Percentiles rank a stretch among this genome's conserved stretches.
Evolutionary conservation across 768 basidiomycete species (phyloP).

Genomic region (Strobilomyces dryophilus): DNA sequence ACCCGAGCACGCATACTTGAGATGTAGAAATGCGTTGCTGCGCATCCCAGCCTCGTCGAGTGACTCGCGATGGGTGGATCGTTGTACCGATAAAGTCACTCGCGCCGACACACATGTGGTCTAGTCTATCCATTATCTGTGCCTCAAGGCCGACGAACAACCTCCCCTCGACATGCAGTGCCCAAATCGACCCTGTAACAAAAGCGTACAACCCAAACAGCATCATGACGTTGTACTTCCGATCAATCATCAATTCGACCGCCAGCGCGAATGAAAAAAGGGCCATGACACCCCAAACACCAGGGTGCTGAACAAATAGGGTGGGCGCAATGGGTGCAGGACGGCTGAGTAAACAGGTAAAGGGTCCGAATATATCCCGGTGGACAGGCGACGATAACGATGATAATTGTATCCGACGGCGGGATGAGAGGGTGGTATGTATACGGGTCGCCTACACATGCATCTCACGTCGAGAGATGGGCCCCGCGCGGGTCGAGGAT

Average conservation of each 20-base stretch:
- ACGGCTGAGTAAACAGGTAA: not conserved
- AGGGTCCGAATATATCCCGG: conserved; percentile 5
- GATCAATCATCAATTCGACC: conserved; percentile 5
- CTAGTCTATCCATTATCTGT: not conserved
- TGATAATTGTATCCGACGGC: too few species aligned
- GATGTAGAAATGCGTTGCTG: not conserved
- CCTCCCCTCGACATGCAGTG: not conserved
- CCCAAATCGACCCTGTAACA: not conserved
- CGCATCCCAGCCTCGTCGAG: not conserved
- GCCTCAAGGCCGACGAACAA: not conserved
- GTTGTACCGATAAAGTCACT: not conserved
- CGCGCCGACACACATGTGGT: not conserved
- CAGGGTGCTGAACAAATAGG: not conserved
- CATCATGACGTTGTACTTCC: conserved; percentile 1
- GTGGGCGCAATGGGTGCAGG: not conserved
- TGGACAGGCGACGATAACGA: not conserved
- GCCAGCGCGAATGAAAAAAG: not conserved
- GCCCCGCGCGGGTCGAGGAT: not conserved
- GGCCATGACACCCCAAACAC: not conserved
- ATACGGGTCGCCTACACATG: not conserved
- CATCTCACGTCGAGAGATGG: conserved; percentile 2
- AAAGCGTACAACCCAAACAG: conserved; percentile 1
- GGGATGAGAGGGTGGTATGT: not conserved
- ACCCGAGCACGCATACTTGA: not conserved
- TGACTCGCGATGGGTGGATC: not conserved